Percentiles rank a stretch among this genome's conserved stretches.
These are phyloP conservation scores for Cylindrotheca closterium DNA, from an alignment of 108 stramenopile species.

Conservation along the genomic window DNA sequence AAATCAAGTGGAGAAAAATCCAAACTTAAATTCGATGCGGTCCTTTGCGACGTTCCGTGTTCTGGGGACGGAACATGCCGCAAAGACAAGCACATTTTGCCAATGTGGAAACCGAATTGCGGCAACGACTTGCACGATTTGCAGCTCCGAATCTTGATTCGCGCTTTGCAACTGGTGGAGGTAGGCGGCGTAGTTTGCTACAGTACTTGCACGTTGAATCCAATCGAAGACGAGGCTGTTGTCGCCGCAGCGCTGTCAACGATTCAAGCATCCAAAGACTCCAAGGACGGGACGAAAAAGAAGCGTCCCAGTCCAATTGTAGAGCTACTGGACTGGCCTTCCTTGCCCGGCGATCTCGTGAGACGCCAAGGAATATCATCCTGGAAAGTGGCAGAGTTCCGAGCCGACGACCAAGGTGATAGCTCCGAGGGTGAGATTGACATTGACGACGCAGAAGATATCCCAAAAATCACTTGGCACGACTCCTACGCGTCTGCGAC, in stretches of 20 bases:
- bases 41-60: slow-evolving; percentile 90
- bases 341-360: slow-evolving; percentile 26
- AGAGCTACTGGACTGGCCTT: background rate
- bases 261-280: background rate
- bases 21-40: slow-evolving; percentile 44
- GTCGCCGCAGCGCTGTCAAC: slow-evolving; percentile 63
- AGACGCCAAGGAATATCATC: slow-evolving; percentile 48
- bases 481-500: slow-evolving; percentile 42
- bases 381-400: slow-evolving; percentile 74
- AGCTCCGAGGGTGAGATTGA: slow-evolving; percentile 29
- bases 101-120: slow-evolving; percentile 65
- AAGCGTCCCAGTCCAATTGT: background rate
- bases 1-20: slow-evolving; percentile 1
- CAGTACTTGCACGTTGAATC: slow-evolving; percentile 88
- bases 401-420: slow-evolving; percentile 18
- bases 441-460: slow-evolving; percentile 27
- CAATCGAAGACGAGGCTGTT: slow-evolving; percentile 93
- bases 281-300: background rate
- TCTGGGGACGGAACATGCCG: slow-evolving; percentile 87
- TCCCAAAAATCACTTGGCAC: slow-evolving; percentile 42
- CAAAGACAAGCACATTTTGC: slow-evolving; percentile 75
- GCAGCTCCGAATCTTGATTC: slow-evolving; percentile 73
- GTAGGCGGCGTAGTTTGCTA: slow-evolving; percentile 79
- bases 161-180: slow-evolving; percentile 63
- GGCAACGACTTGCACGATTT: slow-evolving; percentile 64